Evolutionary conservation across 257 asterid species (phyloP).

Genomic region (Leptodermis oblonga): DNA sequence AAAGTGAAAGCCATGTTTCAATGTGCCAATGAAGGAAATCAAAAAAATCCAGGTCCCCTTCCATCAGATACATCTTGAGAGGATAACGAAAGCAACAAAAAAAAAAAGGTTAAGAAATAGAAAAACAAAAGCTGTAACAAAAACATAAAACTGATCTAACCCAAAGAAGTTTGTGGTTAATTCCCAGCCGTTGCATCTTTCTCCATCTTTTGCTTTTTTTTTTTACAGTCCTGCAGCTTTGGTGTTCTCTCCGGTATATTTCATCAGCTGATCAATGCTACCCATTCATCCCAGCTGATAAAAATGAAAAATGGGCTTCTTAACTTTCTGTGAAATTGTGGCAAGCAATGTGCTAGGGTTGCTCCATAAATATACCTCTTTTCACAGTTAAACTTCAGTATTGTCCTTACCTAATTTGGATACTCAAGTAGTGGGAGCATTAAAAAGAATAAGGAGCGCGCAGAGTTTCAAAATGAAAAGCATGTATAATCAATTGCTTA

Average conservation of each 20-base stretch:
- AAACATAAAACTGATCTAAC: constrained; percentile 28
- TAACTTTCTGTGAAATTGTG: constrained; percentile 8
- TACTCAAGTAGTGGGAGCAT: no score
- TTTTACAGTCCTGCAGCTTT: constrained; percentile 45
- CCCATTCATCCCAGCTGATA: constrained; percentile 92
- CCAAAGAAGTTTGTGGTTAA: constrained; percentile 38
- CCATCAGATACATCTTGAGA: neutral
- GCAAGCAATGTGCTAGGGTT: neutral
- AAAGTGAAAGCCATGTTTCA: neutral
- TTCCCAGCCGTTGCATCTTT: constrained; percentile 40
- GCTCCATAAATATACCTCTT: neutral
- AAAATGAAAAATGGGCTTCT: constrained; percentile 17
- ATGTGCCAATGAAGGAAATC: neutral
- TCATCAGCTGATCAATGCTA: constrained; percentile 46
- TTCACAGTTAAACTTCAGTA: neutral
- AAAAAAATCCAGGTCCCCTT: neutral
- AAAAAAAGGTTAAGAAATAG: neutral
- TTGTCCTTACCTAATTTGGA: neutral
- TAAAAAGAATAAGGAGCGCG: no score
- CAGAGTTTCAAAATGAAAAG: no score
- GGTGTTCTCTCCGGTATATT: constrained; percentile 53
- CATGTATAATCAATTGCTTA: no score
- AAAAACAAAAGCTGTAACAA: neutral
- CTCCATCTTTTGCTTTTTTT: constrained; percentile 33
- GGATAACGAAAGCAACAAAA: neutral